Evolutionary conservation across 2,329 filamentous ascomycete genomes (phyloP), one percentile per base, ranked within the genome.

Genomic region (Penicillium sp.): DNA sequence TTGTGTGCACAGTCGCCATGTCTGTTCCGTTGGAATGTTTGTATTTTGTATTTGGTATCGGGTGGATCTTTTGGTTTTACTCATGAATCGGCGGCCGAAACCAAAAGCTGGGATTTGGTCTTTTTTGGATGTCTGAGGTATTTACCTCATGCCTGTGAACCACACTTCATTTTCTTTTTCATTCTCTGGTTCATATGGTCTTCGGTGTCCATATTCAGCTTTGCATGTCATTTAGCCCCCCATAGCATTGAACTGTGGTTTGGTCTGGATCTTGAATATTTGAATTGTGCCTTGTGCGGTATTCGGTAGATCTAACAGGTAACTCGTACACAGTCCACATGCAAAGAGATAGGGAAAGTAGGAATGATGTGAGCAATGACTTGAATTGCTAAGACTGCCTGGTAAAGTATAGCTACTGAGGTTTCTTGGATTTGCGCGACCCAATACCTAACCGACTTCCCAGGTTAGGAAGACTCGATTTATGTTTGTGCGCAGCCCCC

Each of bases 391-490:
- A 14, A 42, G 4, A 14, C 19, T 42, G 7, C 14, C 31, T 11
- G 19, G 39, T 42, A 11, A n/a, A 42, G n/a, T 19, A 10, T 19
- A 42, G 19, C n/a, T 23, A 14, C 39, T 42, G 4, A 42, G 35
- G 78, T 47, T 70, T 70, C 62, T 77, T 78, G 50, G 67, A 69
- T 54, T 85, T 85, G 44, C 87, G 85, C 44, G 87, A 80, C 16
- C 90, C 88, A 33, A 89, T 88, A n/a, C 88, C 88, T 48, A 92
- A 75, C 55, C 89, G 80, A 5, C 88, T 88, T 71, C 39, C 39
- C 19, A 92, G 85, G 68, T 90, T 87, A 5, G 88, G 85, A 42
- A 92, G 74, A 46, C 86, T 85, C 9, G 84, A 83, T 67, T 83
- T 83, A 44, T 81, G 82, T 74, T 89, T 90, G 33, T 80, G 77